Evolutionary conservation across 2,329 filamentous ascomycete species (phyloP).

Genomic region (Monosporascus cannonballus): DNA sequence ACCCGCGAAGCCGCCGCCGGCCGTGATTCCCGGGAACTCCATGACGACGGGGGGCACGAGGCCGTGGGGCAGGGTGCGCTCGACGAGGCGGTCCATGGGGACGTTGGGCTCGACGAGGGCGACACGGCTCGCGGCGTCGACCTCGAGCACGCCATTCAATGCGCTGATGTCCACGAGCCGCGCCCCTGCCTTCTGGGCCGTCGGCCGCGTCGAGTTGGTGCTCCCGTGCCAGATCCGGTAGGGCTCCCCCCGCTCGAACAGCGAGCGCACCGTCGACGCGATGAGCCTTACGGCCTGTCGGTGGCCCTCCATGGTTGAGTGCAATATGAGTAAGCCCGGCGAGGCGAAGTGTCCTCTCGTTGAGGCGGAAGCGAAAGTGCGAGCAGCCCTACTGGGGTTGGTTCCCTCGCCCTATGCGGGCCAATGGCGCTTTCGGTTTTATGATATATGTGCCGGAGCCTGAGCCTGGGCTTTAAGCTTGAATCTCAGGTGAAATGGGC

Average conservation of each 20-base stretch:
- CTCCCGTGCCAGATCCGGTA: conserved; percentile 75
- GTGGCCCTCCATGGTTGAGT: conserved; percentile 43
- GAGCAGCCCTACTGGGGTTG: too few species aligned
- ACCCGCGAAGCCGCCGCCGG: conserved; percentile 64
- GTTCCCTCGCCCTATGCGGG: too few species aligned
- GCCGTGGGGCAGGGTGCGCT: conserved; percentile 56
- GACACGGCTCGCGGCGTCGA: conserved; percentile 49
- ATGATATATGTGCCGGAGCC: too few species aligned
- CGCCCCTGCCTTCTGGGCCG: conserved; percentile 31
- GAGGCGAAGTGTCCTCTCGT: not conserved
- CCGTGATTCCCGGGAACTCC: conserved; percentile 73
- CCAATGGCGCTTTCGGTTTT: too few species aligned
- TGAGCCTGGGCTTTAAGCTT: too few species aligned
- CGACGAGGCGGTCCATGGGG: conserved; percentile 65
- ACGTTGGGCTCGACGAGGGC: conserved; percentile 72
- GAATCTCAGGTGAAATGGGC: too few species aligned
- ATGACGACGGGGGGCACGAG: conserved; percentile 67
- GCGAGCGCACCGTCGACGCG: conserved; percentile 39
- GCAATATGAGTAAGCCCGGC: too few species aligned
- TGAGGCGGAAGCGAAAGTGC: not conserved
- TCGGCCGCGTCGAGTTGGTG: conserved; percentile 65
- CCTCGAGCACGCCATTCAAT: conserved; percentile 56
- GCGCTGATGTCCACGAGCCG: conserved; percentile 58
- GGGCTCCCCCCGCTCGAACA: conserved; percentile 44
- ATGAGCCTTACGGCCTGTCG: conserved; percentile 41